Conservation (phyloP, 345 rosid genomes). For the Brassica cretica region DNA sequence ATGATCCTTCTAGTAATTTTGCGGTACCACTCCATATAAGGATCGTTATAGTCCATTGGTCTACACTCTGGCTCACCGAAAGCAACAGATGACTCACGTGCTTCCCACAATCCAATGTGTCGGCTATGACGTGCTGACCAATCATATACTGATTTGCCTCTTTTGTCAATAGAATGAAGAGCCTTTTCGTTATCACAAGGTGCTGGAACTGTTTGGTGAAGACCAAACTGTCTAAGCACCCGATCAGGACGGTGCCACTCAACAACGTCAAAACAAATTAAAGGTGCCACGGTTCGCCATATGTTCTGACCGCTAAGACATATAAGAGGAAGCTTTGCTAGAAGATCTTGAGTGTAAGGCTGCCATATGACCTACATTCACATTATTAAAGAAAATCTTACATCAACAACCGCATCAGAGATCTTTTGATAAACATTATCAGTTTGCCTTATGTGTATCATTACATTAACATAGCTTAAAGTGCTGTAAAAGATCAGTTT, state of each 20-base stretch:
- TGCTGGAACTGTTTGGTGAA: slow-evolving; percentile 40
- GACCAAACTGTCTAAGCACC: slow-evolving; percentile 43
- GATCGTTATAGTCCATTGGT: slow-evolving; percentile 46
- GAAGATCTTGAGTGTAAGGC: slow-evolving; percentile 40
- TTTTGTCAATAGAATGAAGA: slow-evolving; percentile 45
- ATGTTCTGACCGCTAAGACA: slow-evolving; percentile 43
- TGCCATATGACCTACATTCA: slow-evolving; percentile 41
- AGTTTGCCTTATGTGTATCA: not conserved
- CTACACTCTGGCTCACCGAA: slow-evolving; percentile 33
- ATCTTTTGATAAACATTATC: not conserved
- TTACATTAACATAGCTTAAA: slow-evolving; percentile 10
- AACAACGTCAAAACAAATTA: slow-evolving; percentile 44
- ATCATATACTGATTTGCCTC: slow-evolving; percentile 43
- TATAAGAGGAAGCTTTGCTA: slow-evolving; percentile 39
- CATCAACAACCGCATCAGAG: too few species aligned
- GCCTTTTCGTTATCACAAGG: slow-evolving; percentile 43
- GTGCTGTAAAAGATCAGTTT: not conserved
- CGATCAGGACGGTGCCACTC: slow-evolving; percentile 48
- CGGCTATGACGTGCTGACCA: slow-evolving; percentile 46
- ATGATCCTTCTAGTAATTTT: slow-evolving; percentile 42
- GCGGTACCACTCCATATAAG: slow-evolving; percentile 47
- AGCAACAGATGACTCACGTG: slow-evolving; percentile 41
- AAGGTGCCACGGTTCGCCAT: slow-evolving; percentile 40
- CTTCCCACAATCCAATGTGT: slow-evolving; percentile 40
- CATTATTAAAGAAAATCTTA: slow-evolving; percentile 1